phyloP scores from a whole-genome alignment of 1,284 basidiomycete genomes.

The Ceratobasidium sp. region DNA sequence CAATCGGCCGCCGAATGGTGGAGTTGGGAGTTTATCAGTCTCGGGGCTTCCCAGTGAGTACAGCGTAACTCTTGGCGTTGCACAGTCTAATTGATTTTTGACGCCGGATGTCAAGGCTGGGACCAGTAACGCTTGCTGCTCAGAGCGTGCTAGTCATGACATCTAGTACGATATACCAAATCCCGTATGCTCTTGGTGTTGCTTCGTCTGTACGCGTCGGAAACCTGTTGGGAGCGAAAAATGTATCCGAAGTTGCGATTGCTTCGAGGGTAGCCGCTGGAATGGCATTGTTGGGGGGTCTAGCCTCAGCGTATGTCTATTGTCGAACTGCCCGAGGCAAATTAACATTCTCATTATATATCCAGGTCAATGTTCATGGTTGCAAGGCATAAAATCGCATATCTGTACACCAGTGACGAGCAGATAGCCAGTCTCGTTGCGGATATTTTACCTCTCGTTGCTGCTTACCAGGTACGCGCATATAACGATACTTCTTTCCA shows the following conservation, averaged over 20 bases:
- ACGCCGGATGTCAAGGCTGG: constrained; percentile 47
- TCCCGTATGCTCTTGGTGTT: constrained; percentile 76
- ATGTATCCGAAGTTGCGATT: background rate
- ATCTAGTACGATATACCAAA: constrained; percentile 51
- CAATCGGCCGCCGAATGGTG: constrained; percentile 87
- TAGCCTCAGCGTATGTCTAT: constrained; percentile 65
- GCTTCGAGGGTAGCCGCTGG: constrained; percentile 72
- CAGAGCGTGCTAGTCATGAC: constrained; percentile 58
- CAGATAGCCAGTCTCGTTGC: constrained; percentile 75
- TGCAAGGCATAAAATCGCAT: constrained; percentile 72
- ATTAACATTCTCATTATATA: constrained; percentile 35
- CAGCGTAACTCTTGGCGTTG: constrained; percentile 48
- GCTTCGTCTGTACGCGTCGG: constrained; percentile 83
- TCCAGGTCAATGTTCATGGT: constrained; percentile 71
- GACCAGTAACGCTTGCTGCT: constrained; percentile 61
- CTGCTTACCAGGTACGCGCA: constrained; percentile 76
- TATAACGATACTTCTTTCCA: background rate
- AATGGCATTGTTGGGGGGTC: constrained; percentile 74
- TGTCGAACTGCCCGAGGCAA: constrained; percentile 32
- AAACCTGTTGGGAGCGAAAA: constrained; percentile 37
- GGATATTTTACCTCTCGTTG: constrained; percentile 75
- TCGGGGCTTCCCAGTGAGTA: constrained; percentile 68
- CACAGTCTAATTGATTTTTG: background rate
- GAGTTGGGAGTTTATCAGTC: constrained; percentile 83
- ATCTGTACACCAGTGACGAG: constrained; percentile 87